Conservation (phyloP, 2,329 filamentous ascomycete species). For the Aspergillus sp. region DNA sequence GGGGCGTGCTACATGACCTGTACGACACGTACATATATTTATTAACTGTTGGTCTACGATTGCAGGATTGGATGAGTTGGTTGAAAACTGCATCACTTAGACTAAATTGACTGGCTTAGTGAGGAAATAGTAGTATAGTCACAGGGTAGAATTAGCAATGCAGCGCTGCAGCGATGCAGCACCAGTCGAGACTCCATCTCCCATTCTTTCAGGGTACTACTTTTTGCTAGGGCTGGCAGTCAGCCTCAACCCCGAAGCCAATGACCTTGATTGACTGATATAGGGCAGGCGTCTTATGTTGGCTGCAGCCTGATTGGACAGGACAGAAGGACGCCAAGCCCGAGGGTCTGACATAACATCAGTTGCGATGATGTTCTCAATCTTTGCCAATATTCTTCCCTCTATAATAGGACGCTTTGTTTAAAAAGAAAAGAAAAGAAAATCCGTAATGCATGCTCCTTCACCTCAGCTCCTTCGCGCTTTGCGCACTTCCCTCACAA, state of each 20-base stretch:
- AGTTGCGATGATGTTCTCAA: background rate
- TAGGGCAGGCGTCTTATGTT: background rate
- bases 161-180: no score
- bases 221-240: no score
- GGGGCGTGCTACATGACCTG: constrained; percentile 20
- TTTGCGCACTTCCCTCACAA: constrained; percentile 28
- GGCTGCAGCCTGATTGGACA: background rate
- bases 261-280: no score
- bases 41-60: background rate
- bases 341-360: background rate
- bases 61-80: background rate
- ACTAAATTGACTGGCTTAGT: background rate
- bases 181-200: no score
- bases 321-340: background rate
- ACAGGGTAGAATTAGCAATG: no score
- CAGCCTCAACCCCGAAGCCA: no score
- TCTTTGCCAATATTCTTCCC: background rate
- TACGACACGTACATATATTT: constrained; percentile 12
- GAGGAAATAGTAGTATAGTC: background rate
- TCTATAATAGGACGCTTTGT: background rate
- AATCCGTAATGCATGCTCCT: constrained; percentile 29
- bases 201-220: no score
- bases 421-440: background rate
- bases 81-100: background rate
- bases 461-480: constrained; percentile 36